A percentile compares a stretch with the other conserved stretches of the same genome.
phyloP scores from a whole-genome alignment of 1,139 yeast genomes.

The Lipomyces yarrowii region DNA sequence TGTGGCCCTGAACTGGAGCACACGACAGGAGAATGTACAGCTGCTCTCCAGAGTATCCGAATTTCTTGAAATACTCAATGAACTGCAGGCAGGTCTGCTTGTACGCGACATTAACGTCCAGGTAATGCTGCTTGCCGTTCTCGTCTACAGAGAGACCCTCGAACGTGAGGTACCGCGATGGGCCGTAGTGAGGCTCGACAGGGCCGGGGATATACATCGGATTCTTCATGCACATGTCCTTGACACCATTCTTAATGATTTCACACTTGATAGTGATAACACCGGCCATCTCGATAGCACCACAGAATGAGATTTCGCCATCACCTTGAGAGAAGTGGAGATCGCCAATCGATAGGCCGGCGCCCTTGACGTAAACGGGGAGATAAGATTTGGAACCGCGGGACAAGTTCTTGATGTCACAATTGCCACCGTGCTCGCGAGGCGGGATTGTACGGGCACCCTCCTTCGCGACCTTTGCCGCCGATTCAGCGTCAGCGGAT shows the following conservation, averaged over 20 bases:
- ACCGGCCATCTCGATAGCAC: conserved; percentile 58
- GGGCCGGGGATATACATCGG: conserved; percentile 56
- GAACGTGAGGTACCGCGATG: conserved; percentile 53
- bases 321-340: conserved; percentile 57
- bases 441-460: conserved; percentile 56
- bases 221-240: conserved; percentile 46
- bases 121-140: conserved; percentile 48
- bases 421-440: conserved; percentile 57
- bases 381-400: conserved; percentile 54
- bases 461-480: conserved; percentile 43
- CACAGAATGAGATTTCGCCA: conserved; percentile 52
- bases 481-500: conserved; percentile 38
- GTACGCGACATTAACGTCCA: conserved; percentile 54
- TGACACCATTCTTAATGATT: conserved; percentile 50
- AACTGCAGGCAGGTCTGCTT: conserved; percentile 51
- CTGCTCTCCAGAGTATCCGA: conserved; percentile 55
- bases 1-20: conserved; percentile 56
- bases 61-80: conserved; percentile 53
- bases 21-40: conserved; percentile 50
- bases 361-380: conserved; percentile 53
- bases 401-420: conserved; percentile 54
- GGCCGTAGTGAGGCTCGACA: conserved; percentile 51
- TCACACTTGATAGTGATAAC: conserved; percentile 48
- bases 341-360: conserved; percentile 53
- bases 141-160: conserved; percentile 58